phyloP scores from a whole-genome alignment of 2,329 filamentous ascomycete genomes.

The Raffaelea ambrosiae region DNA sequence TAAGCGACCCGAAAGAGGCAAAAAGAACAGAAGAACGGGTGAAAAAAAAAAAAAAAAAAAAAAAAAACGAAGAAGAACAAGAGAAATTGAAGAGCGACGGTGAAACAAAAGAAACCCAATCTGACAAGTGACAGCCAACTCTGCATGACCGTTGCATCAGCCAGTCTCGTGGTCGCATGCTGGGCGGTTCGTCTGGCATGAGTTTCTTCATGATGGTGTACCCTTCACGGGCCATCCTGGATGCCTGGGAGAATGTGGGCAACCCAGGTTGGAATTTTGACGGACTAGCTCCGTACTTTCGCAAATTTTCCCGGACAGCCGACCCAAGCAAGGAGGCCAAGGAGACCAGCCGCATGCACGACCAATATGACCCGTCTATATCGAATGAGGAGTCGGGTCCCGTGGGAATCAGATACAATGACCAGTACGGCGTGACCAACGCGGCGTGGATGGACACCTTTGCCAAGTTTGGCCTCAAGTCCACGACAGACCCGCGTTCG shows the following conservation, averaged over 20 bases:
- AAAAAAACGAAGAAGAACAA: background rate
- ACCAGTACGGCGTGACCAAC: slow-evolving; percentile 22
- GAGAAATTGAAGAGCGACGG: background rate
- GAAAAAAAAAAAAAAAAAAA: background rate
- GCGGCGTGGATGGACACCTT: slow-evolving; percentile 29
- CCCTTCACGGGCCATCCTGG: slow-evolving; percentile 38
- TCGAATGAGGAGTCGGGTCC: slow-evolving; percentile 20
- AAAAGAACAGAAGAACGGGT: background rate
- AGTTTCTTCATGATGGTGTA: slow-evolving; percentile 50
- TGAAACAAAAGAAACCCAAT: no score
- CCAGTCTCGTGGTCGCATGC: slow-evolving; percentile 29
- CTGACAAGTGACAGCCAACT: slow-evolving; percentile 12
- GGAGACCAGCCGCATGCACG: slow-evolving; percentile 20
- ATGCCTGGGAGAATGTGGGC: slow-evolving; percentile 49
- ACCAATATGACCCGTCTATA: slow-evolving; percentile 20
- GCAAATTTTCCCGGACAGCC: slow-evolving; percentile 24
- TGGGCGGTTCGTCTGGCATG: slow-evolving; percentile 55
- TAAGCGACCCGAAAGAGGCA: slow-evolving; percentile 11
- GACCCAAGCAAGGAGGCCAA: slow-evolving; percentile 16
- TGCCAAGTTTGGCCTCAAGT: slow-evolving; percentile 20
- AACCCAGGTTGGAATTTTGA: slow-evolving; percentile 53
- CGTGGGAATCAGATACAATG: slow-evolving; percentile 26
- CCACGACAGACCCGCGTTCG: slow-evolving; percentile 22
- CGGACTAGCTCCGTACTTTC: slow-evolving; percentile 20
- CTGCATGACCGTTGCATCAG: slow-evolving; percentile 21